Base-by-base conservation (phyloP, 2,329 filamentous ascomycete genomes). In the Fusarium coffeatum region DNA sequence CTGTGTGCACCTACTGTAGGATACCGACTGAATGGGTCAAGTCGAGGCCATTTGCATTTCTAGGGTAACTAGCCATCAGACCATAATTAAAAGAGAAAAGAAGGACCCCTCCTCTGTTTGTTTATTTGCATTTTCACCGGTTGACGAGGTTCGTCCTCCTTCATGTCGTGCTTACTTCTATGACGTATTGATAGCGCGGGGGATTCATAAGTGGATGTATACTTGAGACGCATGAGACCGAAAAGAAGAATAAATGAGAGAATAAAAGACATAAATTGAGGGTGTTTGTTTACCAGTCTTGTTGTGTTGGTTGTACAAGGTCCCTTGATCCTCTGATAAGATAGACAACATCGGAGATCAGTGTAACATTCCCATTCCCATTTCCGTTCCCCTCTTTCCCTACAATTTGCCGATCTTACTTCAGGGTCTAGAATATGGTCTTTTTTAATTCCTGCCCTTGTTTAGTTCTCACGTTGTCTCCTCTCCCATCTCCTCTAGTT, bases 141-240 rank as follows among this genome's bases (percentile, higher is more conserved):
- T 28, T 27, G 40, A 46, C 4, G 45, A 28, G 23, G 34, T 41
- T 51, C n/a, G 27, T 51, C n/a, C 41, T 23, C 25, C 13, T 28
- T 16, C 20, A 7, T 27, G 23, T 51, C 20, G 12, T 43, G 43
- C 50, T 54, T 63, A 48, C 42, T 22, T 69, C 64, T 59, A 71
- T 71, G 68, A 72, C 68, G 68, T 71, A 43, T 63, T 30, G 42
- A 72, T 28, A 12, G 27, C 27, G 27, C 27, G 27, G 11, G 12
- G 23, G 49, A 25, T n/a, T n/a, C 27, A 6, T 48, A 22, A 18
- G 45, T 48, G 40, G 22, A 68, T 43, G 27, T 16, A 28, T 12
- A 28, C 27, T 28, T 28, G 22, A 55, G 22, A 57, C 23, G 58
- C 53, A 59, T 23, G 22, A n/a, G 10, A 27, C 34, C 47, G 3